Evolutionary conservation across 371 early-diverging fungal species (phyloP), one percentile per base, ranked within the genome.

Genomic region (Rhizopus sp.): DNA sequence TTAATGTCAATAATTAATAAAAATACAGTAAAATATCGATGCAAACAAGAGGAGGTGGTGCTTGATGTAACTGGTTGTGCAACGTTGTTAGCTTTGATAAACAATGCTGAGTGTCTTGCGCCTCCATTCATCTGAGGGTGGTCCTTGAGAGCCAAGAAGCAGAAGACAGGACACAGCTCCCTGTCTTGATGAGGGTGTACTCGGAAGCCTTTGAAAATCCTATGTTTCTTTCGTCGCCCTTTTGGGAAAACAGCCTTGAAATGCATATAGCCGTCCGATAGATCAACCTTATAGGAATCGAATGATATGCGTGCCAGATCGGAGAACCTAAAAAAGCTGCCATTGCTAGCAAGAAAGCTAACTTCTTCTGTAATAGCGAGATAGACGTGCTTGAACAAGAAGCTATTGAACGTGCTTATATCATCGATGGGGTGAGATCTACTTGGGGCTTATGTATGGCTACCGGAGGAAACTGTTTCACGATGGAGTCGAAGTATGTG

Each of bases 271-370:
- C 46, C 38, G 10, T 50, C 13, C 23, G 46, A 17, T 2, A 7
- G 16, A 42, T 33, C 8, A 0, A 59, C 29, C 9, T 1, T 13
- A n/a, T 34, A 40, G 1, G 52, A 45, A 0, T 5, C 4, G 8
- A 50, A 49, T 1, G 50, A 38, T 8, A 60, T 59, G 3, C 66
- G 34, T 13, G 16, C 31, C 5, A 66, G 16, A 35, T 66, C 55
- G 0, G 66, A 66, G 0, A 61, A 61, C 6, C 55, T 58, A 13
- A 66, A 15, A 66, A 55, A 17, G 34, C 46, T 8, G 54, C 40
- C 23, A 67, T 45, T 0, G 32, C 59, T 10, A 67, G 6, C 7
- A 67, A 29, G 23, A 62, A 67, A 1, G 62, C 56, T 4, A 58
- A 16, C n/a, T 58, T 59, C n/a, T 33, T 34, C 31, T 58, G 54